phyloP scores from a whole-genome alignment of 208 protist species.

The Angomonas deanei region DNA sequence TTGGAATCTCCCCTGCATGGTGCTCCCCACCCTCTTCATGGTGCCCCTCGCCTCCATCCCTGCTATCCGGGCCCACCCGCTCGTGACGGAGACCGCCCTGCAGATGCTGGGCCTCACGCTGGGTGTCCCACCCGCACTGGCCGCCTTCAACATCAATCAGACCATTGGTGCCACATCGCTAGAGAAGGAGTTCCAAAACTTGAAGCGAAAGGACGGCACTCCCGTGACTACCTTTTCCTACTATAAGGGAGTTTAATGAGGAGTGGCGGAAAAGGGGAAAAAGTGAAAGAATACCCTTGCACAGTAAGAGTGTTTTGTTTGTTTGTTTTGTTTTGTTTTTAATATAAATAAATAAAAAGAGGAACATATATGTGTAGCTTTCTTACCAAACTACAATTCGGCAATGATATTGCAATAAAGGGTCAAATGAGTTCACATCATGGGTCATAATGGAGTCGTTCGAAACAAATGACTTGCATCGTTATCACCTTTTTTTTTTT shows the following conservation, averaged over 20 bases:
- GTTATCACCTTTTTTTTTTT: no score
- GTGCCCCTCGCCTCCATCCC: slow-evolving; percentile 37
- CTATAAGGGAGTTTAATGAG: slow-evolving; percentile 78
- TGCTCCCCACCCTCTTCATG: slow-evolving; percentile 86
- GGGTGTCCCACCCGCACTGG: slow-evolving; percentile 73
- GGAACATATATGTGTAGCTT: no score
- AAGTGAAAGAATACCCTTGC: neutral
- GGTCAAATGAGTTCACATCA: no score
- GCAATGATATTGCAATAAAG: no score
- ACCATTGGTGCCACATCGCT: slow-evolving; percentile 39
- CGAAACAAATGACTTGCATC: no score
- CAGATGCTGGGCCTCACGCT: slow-evolving; percentile 64
- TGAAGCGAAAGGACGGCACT: slow-evolving; percentile 54
- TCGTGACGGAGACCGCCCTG: slow-evolving; percentile 41
- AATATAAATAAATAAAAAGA: neutral
- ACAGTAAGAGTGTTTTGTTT: neutral
- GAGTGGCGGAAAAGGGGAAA: neutral
- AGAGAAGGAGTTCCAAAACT: slow-evolving; percentile 54
- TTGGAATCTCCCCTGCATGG: slow-evolving; percentile 82
- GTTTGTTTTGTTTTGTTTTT: neutral
- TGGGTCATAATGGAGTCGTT: no score
- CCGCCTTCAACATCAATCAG: slow-evolving; percentile 51
- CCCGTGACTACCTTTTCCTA: slow-evolving; percentile 65
- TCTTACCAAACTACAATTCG: no score
- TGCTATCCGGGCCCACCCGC: slow-evolving; percentile 23